Conservation (phyloP, 2,329 filamentous ascomycete genomes). For the Stachybotrys chartarum region DNA sequence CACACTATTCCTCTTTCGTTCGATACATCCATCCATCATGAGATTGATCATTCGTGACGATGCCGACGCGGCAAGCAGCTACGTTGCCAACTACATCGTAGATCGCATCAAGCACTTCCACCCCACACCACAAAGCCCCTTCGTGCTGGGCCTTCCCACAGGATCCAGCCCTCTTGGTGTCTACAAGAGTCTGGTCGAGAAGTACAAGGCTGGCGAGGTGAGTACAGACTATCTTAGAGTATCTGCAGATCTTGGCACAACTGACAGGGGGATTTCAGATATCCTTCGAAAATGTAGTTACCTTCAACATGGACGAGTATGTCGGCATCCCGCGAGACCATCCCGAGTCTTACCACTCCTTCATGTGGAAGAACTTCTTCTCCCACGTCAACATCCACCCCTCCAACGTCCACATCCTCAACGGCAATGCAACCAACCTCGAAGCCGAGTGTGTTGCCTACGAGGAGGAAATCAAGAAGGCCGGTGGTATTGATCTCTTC, state of each 20-base stretch:
- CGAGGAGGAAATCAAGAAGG: constrained; percentile 67
- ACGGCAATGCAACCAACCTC: constrained; percentile 71
- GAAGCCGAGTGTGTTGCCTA: constrained; percentile 72
- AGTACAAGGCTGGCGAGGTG: constrained; percentile 59
- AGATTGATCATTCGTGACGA: constrained; percentile 78
- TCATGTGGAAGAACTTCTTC: constrained; percentile 93
- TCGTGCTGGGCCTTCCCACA: constrained; percentile 77
- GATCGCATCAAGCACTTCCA: constrained; percentile 72
- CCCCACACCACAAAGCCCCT: constrained; percentile 65
- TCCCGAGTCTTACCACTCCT: constrained; percentile 80
- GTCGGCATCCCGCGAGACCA: constrained; percentile 77
- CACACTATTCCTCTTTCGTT: constrained; percentile 11
- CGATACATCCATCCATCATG: constrained; percentile 41
- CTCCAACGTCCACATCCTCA: constrained; percentile 75
- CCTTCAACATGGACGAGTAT: constrained; percentile 94
- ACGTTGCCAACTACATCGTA: constrained; percentile 77
- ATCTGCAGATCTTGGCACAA: not conserved
- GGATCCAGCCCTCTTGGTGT: constrained; percentile 74
- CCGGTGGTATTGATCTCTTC: constrained; percentile 79
- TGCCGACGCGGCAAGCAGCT: constrained; percentile 58
- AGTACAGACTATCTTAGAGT: constrained; percentile 5
- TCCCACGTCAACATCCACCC: constrained; percentile 76
- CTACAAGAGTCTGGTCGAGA: constrained; percentile 68
- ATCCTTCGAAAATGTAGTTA: constrained; percentile 82
- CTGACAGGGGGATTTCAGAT: constrained; percentile 38